phyloP scores from a whole-genome alignment of 176 grass and related monocot species.

The Rhynchospora pubera region DNA sequence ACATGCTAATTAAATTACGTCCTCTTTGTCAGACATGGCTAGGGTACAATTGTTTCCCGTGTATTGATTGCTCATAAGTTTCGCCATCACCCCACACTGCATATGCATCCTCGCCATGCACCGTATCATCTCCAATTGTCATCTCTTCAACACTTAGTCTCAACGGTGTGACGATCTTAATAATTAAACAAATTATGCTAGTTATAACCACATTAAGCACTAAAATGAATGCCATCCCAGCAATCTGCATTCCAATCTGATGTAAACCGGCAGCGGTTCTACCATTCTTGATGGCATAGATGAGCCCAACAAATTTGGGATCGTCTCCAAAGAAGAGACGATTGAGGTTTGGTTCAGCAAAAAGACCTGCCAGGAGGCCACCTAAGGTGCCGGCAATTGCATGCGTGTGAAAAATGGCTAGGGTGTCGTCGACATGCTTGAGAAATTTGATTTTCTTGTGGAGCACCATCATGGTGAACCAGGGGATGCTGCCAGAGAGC shows the following conservation, averaged over 20 bases:
- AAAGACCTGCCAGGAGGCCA: conserved; percentile 43
- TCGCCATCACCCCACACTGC: conserved; percentile 85
- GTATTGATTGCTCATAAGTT: conserved; percentile 72
- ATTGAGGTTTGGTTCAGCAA: conserved; percentile 51
- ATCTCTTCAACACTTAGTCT: conserved; percentile 57
- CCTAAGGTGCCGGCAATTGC: conserved; percentile 61
- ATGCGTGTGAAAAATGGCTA: conserved; percentile 78
- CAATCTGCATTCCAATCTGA: conserved; percentile 59
- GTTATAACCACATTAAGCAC: conserved; percentile 43
- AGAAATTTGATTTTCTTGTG: conserved; percentile 45
- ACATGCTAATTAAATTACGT: conserved; percentile 35
- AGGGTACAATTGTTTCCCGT: conserved; percentile 29
- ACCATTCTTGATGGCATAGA: conserved; percentile 44
- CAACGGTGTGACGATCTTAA: conserved; percentile 42
- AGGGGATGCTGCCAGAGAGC: conserved; percentile 59
- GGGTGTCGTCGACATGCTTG: conserved; percentile 59
- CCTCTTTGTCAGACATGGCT: conserved; percentile 25
- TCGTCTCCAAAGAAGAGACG: conserved; percentile 75
- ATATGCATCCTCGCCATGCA: conserved; percentile 77
- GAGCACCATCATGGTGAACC: conserved; percentile 87
- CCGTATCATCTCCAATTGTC: conserved; percentile 46
- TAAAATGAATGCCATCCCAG: conserved; percentile 48
- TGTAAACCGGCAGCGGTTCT: conserved; percentile 36
- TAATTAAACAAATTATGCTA: conserved; percentile 40
- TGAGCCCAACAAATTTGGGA: conserved; percentile 52